Evolutionary conservation across 345 rosid species (phyloP).

Genomic region (Aegle marmelos): DNA sequence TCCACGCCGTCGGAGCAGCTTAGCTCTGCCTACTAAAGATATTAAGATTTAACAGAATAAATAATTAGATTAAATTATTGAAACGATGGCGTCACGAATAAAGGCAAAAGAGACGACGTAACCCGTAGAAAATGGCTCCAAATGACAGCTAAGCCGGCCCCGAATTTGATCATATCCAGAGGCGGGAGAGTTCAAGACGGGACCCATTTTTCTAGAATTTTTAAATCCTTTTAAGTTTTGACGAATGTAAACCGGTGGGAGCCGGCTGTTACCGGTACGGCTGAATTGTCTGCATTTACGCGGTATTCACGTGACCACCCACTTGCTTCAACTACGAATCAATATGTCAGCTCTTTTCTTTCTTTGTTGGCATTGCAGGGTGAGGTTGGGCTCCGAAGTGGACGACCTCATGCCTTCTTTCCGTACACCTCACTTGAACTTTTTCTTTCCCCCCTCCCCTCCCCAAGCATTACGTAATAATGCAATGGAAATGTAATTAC

Average conservation of each 20-base stretch:
- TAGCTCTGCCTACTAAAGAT: not conserved
- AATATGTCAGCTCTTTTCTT: not conserved
- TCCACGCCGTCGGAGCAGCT: not conserved
- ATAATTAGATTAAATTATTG: not conserved
- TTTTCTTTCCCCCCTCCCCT: not conserved
- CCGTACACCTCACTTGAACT: not conserved
- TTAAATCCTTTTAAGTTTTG: not conserved
- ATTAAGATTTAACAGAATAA: not conserved
- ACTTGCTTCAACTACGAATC: not conserved
- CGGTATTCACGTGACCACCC: slow-evolving; percentile 8
- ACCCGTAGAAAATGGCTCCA: slow-evolving; percentile 15
- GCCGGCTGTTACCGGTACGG: slow-evolving; percentile 9
- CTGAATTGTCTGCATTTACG: not conserved
- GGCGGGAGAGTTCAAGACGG: slow-evolving; percentile 5
- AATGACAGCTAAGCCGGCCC: slow-evolving; percentile 31
- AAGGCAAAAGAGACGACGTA: slow-evolving; percentile 17
- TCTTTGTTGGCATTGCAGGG: not conserved
- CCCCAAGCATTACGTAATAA: not conserved
- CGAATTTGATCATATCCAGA: not conserved
- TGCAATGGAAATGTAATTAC: no score
- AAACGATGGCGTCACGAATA: not conserved
- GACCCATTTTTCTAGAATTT: not conserved
- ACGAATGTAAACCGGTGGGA: not conserved
- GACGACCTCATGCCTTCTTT: not conserved
- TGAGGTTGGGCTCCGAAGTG: not conserved